Percentiles rank a stretch among this genome's conserved stretches.
These are phyloP conservation scores for Linum lewisii DNA, from an alignment of 345 rosid genomes.

Conservation along the genomic window DNA sequence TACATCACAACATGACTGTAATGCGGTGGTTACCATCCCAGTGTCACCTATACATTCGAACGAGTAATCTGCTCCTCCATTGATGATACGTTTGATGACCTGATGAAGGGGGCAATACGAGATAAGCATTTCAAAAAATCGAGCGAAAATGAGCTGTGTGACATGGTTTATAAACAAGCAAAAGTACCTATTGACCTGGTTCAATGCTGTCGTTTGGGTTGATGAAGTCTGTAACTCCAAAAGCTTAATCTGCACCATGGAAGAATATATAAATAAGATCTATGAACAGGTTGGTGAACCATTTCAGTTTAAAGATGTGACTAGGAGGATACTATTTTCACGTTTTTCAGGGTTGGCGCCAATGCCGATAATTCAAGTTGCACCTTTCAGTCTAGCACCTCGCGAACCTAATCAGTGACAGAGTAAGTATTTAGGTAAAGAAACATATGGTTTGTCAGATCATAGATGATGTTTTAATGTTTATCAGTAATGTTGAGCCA, in stretches of 20 bases:
- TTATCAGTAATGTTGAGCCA: too few relatives aligned
- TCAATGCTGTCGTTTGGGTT: conserved; percentile 54
- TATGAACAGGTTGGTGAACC: neutral
- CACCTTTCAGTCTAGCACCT: conserved; percentile 82
- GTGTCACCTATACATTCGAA: conserved; percentile 86
- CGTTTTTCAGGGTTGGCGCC: conserved; percentile 67
- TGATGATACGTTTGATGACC: conserved; percentile 67
- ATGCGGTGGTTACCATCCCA: conserved; percentile 56
- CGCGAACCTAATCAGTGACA: conserved; percentile 53
- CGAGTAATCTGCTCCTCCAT: conserved; percentile 86
- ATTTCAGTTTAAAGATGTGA: neutral
- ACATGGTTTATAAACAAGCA: neutral
- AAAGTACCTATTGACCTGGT: conserved; percentile 76
- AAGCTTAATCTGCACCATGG: conserved; percentile 51
- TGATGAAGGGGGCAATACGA: conserved; percentile 17
- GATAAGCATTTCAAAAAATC: neutral
- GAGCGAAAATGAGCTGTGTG: too few relatives aligned
- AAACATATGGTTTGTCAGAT: neutral
- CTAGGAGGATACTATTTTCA: conserved; percentile 44
- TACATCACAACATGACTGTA: conserved; percentile 86
- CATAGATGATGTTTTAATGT: too few relatives aligned
- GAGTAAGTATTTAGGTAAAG: neutral
- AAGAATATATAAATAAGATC: neutral
- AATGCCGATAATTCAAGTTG: conserved; percentile 72
- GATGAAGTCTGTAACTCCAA: conserved; percentile 72